Base-by-base conservation (phyloP, 768 basidiomycete genomes). In the Hydnomerulius pinastri region DNA sequence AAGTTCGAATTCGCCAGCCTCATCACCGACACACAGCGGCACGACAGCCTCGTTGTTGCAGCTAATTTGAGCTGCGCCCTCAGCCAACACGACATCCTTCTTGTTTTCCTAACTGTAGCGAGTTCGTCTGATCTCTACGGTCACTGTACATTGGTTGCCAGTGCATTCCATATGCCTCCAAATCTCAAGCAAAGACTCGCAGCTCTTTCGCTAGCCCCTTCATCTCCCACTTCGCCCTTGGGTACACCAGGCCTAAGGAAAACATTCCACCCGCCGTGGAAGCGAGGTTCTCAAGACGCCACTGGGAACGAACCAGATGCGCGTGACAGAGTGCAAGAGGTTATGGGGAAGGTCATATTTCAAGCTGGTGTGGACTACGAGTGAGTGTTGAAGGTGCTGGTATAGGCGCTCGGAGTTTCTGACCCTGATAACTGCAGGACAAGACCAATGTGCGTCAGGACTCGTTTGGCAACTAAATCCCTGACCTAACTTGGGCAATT, bases 341-440 rank as follows among this genome's bases (percentile, higher is more conserved):
- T 87, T 24, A 79, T 93, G 74, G 63, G 71, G 32, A 82, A 74
- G 65, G 75, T 93, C 71, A 90, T 93, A 38, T 92, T 88, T 59
- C 91, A 92, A 64, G 92, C 92, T 37, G 92, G 92, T 2, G 87
- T 92, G 50, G 92, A 94, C 71, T 92, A 83, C 56, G 90, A 92
- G 92, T 94, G 59, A 63, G 86, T 76, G 15, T 46, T 23, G 18
- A 35, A 9, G 36, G 20, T 10, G n/a, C 29, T 40, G 37, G 21
- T 46, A 41, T 35, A 10, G 15, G 35, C 37, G 28, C 32, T 30
- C 25, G 60, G 46, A 60, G 50, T 43, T 46, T 48, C 50, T 63
- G 20, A 60, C 63, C 48, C 46, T 35, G 17, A 10, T n/a, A 2
- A 6, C 23, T 27, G 12, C 53, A 92, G 91, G 70, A 93, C 91